phyloP scores from a whole-genome alignment of 768 basidiomycete species.

The Suillus sp. region DNA sequence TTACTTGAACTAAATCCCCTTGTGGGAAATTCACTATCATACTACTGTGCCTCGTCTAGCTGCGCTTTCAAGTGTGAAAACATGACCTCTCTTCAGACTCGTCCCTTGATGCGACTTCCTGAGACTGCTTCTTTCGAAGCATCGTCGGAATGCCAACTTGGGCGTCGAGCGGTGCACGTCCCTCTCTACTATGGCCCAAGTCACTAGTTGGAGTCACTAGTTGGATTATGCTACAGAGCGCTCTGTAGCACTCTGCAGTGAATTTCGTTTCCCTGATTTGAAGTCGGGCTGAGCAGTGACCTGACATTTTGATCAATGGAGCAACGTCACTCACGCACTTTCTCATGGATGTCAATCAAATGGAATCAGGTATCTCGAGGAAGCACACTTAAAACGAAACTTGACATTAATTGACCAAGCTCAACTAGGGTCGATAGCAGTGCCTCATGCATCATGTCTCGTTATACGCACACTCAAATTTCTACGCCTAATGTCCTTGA shows the following conservation, averaged over 20 bases:
- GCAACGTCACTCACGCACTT: neutral
- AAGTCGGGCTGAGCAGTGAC: neutral
- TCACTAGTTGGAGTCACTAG: too few relatives aligned
- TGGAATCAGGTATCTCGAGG: neutral
- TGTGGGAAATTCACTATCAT: constrained; percentile 4
- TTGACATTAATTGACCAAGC: neutral
- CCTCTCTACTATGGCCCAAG: neutral
- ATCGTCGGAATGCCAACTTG: neutral
- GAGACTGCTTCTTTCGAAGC: constrained; percentile 2
- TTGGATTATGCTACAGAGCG: too few relatives aligned
- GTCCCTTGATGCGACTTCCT: neutral
- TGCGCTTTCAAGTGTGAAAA: neutral
- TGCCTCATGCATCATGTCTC: neutral
- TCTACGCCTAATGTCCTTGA: neutral
- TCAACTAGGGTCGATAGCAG: neutral
- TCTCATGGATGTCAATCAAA: constrained; percentile 9
- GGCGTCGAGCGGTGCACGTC: neutral
- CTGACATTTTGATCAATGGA: neutral
- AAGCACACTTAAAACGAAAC: neutral
- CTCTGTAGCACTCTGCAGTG: too few relatives aligned
- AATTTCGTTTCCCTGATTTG: too few relatives aligned
- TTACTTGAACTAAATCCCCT: neutral
- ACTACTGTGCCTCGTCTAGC: neutral
- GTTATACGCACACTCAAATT: neutral
- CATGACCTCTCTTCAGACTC: neutral